phyloP scores from a whole-genome alignment of 345 rosid genomes.

The Gossypium turneri region DNA sequence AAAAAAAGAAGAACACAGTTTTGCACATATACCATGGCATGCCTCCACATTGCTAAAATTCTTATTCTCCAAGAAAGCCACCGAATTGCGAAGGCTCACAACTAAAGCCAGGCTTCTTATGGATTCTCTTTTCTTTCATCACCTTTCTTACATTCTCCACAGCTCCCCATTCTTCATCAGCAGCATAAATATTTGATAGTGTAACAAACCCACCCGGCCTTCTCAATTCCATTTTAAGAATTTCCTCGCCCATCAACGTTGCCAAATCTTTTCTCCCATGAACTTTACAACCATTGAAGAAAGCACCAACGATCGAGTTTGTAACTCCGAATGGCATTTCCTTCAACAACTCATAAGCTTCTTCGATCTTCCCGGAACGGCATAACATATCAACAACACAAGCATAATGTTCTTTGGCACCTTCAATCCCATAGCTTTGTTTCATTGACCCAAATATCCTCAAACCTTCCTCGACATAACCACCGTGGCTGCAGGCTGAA shows the following conservation, averaged over 20 bases:
- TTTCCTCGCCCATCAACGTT: slow-evolving; percentile 25
- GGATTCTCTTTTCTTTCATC: slow-evolving; percentile 37
- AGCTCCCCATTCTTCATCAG: slow-evolving; percentile 37
- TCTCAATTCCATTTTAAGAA: slow-evolving; percentile 27
- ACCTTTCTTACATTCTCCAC: slow-evolving; percentile 39
- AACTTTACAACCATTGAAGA: slow-evolving; percentile 44
- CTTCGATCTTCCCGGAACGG: slow-evolving; percentile 44
- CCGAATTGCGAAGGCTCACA: neutral
- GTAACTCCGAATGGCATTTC: slow-evolving; percentile 31
- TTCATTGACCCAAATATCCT: slow-evolving; percentile 40
- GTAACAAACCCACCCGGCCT: slow-evolving; percentile 40
- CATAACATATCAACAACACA: slow-evolving; percentile 59
- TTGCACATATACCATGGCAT: no score
- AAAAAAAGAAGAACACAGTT: no score
- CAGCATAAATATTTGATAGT: slow-evolving; percentile 46
- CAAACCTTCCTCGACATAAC: slow-evolving; percentile 40
- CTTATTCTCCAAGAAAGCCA: neutral
- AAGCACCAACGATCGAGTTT: slow-evolving; percentile 43
- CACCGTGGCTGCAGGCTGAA: slow-evolving; percentile 52
- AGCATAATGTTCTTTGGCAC: slow-evolving; percentile 41
- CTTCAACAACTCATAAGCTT: slow-evolving; percentile 37
- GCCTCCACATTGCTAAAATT: no score
- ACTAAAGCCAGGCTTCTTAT: slow-evolving; percentile 43
- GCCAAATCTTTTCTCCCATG: slow-evolving; percentile 43
- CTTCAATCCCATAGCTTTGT: slow-evolving; percentile 21